A percentile compares a stretch with the other conserved stretches of the same genome.
Evolutionary conservation across 768 basidiomycete species (phyloP).

Genomic region (Panaeolus cyanescens): DNA sequence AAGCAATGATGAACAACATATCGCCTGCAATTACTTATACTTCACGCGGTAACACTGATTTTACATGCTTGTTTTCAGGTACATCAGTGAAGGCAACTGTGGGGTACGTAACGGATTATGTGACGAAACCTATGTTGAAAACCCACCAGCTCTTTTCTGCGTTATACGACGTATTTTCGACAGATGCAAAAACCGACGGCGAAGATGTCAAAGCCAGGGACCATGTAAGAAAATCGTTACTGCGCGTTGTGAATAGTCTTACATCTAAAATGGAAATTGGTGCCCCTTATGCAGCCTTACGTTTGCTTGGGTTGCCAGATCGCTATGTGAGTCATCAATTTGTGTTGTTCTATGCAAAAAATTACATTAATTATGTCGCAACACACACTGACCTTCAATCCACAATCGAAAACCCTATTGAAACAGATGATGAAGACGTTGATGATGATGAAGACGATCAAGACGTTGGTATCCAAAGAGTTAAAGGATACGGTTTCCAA

Average conservation of each 20-base stretch:
- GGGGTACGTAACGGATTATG: slow-evolving; percentile 42
- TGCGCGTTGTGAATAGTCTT: slow-evolving; percentile 18
- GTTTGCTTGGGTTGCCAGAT: slow-evolving; percentile 34
- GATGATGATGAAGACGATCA: slow-evolving; percentile 14
- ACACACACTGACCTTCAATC: slow-evolving; percentile 29
- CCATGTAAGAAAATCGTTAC: slow-evolving; percentile 29
- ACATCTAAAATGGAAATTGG: slow-evolving; percentile 37
- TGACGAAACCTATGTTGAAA: slow-evolving; percentile 40
- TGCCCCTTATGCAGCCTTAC: slow-evolving; percentile 33
- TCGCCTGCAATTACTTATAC: slow-evolving; percentile 11
- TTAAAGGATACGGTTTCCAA: no score
- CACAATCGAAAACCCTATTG: slow-evolving; percentile 32
- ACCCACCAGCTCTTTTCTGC: slow-evolving; percentile 34
- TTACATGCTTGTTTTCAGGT: slow-evolving; percentile 36
- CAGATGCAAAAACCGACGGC: slow-evolving; percentile 19
- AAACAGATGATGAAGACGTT: slow-evolving; percentile 16
- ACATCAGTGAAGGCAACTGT: slow-evolving; percentile 39
- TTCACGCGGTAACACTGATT: slow-evolving; percentile 36
- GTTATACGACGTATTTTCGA: slow-evolving; percentile 20
- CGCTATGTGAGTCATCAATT: slow-evolving; percentile 38
- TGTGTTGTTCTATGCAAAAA: slow-evolving; percentile 33
- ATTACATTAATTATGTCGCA: slow-evolving; percentile 36
- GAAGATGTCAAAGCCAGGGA: slow-evolving; percentile 11
- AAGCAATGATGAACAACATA: slow-evolving; percentile 37
- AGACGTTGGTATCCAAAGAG: background rate